phyloP scores from a whole-genome alignment of 352 stramenopile species.

The Pythium rhizo-oryzae region DNA sequence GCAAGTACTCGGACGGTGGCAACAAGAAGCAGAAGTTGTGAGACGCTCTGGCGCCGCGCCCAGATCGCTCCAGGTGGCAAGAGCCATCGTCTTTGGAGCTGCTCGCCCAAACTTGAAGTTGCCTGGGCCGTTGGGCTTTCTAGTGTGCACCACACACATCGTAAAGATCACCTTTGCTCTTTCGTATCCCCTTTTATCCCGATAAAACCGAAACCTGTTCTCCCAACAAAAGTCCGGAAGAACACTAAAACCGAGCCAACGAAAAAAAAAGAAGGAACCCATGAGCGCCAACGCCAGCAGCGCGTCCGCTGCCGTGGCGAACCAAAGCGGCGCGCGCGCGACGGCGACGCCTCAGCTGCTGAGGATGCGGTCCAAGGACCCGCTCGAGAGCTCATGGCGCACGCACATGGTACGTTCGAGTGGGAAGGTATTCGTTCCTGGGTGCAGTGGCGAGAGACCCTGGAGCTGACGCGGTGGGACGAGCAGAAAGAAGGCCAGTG shows the following conservation, averaged over 20 bases:
- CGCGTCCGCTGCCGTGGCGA: background rate
- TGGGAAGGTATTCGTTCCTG: too few species aligned
- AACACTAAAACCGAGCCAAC: background rate
- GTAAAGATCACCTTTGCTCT: constrained; percentile 5
- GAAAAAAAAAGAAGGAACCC: constrained; percentile 16
- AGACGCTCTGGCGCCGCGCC: background rate
- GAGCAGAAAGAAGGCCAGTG: constrained; percentile 79
- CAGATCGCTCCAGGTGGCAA: too few species aligned
- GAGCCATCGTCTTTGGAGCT: background rate
- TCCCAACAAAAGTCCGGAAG: background rate
- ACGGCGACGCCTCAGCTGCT: constrained; percentile 44
- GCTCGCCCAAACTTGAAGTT: constrained; percentile 16
- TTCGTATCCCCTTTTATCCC: background rate
- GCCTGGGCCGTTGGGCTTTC: background rate
- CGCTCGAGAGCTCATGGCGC: constrained; percentile 85
- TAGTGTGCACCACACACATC: constrained; percentile 18
- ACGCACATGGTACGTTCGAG: constrained; percentile 82
- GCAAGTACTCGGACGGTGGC: constrained; percentile 44
- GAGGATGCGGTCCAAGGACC: constrained; percentile 79
- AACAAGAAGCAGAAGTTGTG: constrained; percentile 72
- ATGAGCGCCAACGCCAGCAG: background rate
- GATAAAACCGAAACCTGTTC: background rate
- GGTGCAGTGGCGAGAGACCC: too few species aligned
- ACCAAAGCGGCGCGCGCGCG: constrained; percentile 19
- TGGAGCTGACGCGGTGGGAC: background rate